phyloP scores from a whole-genome alignment of 495 filamentous ascomycete genomes.

The Podospora bellae-mahoneyi region DNA sequence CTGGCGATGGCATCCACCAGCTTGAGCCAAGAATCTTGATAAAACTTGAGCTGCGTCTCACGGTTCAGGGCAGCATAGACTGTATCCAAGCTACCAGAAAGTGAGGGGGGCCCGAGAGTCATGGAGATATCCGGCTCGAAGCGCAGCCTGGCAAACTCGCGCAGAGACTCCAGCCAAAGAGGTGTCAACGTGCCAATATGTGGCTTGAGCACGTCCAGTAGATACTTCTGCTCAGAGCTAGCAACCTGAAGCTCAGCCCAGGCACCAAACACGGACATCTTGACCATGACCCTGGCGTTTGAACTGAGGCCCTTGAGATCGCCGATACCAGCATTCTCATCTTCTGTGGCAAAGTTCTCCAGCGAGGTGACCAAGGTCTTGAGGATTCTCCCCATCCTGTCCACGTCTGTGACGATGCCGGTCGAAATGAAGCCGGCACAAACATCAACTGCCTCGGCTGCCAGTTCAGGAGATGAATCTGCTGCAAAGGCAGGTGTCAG shows the following conservation, averaged over 20 bases:
- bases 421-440: slow-evolving; percentile 95
- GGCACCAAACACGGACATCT: slow-evolving; percentile 92
- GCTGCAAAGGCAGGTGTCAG: slow-evolving; percentile 93
- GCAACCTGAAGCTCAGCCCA: slow-evolving; percentile 99
- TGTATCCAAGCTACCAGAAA: slow-evolving; percentile 77
- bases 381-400: slow-evolving; percentile 95
- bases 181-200: slow-evolving; percentile 86
- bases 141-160: slow-evolving; percentile 87
- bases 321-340: slow-evolving; percentile 83
- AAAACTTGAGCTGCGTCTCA: slow-evolving; percentile 91
- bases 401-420: slow-evolving; percentile 94
- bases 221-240: slow-evolving; percentile 86
- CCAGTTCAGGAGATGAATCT: slow-evolving; percentile 93
- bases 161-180: slow-evolving; percentile 86
- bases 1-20: slow-evolving; percentile 97
- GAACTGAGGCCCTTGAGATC: slow-evolving; percentile 91
- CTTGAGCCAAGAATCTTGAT: slow-evolving; percentile 96
- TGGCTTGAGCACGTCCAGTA: slow-evolving; percentile 84
- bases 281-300: slow-evolving; percentile 97
- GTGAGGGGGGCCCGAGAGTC: slow-evolving; percentile 66
- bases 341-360: slow-evolving; percentile 84
- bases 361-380: slow-evolving; percentile 88
- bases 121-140: slow-evolving; percentile 98
- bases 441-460: slow-evolving; percentile 94
- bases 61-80: slow-evolving; percentile 93